phyloP scores from a whole-genome alignment of 192 early-diverging fungal species.

The Umbelopsis sp. region DNA sequence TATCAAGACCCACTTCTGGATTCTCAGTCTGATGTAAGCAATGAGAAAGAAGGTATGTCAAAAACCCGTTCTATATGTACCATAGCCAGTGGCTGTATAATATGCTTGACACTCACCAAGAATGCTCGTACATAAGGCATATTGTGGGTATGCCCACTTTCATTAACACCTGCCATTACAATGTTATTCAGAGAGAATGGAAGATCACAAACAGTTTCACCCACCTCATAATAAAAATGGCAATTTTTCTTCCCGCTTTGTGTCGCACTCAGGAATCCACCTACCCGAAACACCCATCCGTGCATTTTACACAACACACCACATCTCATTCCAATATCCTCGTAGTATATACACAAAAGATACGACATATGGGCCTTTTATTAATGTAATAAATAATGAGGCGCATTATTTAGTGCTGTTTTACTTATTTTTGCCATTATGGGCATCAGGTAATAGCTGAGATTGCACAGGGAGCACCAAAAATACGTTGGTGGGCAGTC shows the following conservation, averaged over 20 bases:
- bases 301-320: no score
- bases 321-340: not conserved
- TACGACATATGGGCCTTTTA: not conserved
- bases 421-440: not conserved
- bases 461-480: conserved; percentile 6
- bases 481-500: conserved; percentile 1
- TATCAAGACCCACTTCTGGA: conserved; percentile 17
- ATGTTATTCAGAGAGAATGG: not conserved
- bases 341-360: not conserved
- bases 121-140: conserved; percentile 12
- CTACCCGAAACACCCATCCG: not conserved
- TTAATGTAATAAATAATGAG: not conserved
- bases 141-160: not conserved
- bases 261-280: not conserved
- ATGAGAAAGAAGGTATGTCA: not conserved
- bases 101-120: not conserved
- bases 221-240: not conserved
- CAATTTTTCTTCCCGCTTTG: conserved; percentile 3
- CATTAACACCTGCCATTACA: not conserved
- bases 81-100: not conserved
- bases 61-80: not conserved
- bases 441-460: not conserved
- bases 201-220: conserved; percentile 20
- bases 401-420: no score
- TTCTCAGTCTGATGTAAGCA: conserved; percentile 12